phyloP scores from a whole-genome alignment of 306 rosid genomes.

The Inga laurina region DNA sequence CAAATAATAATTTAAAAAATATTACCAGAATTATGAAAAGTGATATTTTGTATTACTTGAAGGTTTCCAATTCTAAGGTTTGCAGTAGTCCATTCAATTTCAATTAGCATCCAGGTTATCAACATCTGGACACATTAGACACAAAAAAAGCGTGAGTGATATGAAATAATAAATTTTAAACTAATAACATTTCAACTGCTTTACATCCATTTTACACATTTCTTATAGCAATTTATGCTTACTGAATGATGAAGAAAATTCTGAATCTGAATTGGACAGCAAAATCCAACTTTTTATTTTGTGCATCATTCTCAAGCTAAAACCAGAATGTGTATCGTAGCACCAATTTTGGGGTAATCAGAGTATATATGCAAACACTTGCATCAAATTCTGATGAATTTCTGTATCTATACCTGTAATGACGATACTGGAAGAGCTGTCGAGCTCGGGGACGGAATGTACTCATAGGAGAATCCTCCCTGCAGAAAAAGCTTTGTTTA shows the following conservation, averaged over 20 bases:
- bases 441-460: slow-evolving; percentile 94
- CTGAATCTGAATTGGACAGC: slow-evolving; percentile 23
- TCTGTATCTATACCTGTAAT: slow-evolving; percentile 72
- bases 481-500: slow-evolving; percentile 43
- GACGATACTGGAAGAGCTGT: slow-evolving; percentile 94
- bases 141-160: not conserved
- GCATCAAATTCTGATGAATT: slow-evolving; percentile 23
- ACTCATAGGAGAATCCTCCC: slow-evolving; percentile 86
- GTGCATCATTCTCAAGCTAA: not conserved
- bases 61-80: not conserved
- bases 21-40: not conserved
- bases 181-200: not conserved
- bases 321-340: not conserved
- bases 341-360: slow-evolving; percentile 13
- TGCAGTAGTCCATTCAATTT: not conserved
- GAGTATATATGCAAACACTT: slow-evolving; percentile 21
- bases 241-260: not conserved
- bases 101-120: not conserved
- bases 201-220: not conserved
- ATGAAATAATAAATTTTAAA: not conserved
- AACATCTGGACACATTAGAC: not conserved
- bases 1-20: not conserved
- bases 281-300: slow-evolving; percentile 7
- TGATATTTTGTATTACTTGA: not conserved
- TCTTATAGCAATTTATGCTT: slow-evolving; percentile 7